Evolutionary conservation across 225 moss, liverwort and hornwort genomes (phyloP).

Genomic region (Physcomitrium patens): DNA sequence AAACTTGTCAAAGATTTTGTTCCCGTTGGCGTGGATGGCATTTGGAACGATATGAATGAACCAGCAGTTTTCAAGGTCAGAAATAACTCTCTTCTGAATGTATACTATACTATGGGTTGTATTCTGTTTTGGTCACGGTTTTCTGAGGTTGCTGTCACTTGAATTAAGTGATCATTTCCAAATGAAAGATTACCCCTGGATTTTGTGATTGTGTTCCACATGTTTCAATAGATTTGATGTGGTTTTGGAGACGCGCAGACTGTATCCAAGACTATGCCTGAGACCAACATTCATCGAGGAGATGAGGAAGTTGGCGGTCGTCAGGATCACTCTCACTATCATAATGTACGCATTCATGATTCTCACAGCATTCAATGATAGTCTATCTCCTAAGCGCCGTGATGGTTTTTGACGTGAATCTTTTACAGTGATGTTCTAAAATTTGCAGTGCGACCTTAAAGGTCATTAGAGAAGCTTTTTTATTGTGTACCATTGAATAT

Average conservation of each 20-base stretch:
- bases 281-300: conserved; percentile 77
- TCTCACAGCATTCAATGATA: neutral
- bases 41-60: conserved; percentile 99
- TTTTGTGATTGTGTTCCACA: neutral
- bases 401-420: no score
- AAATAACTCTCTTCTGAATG: neutral
- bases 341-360: conserved; percentile 61
- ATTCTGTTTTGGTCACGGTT: neutral
- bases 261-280: conserved; percentile 94
- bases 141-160: neutral
- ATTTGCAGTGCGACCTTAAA: no score
- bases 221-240: conserved; percentile 11
- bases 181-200: no score
- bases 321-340: conserved; percentile 77
- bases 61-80: conserved; percentile 89
- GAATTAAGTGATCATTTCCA: neutral
- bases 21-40: conserved; percentile 81
- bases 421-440: no score
- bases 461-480: neutral
- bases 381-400: neutral
- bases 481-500: neutral
- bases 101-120: neutral
- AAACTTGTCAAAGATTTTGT: conserved; percentile 74
- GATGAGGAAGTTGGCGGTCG: conserved; percentile 84
- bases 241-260: conserved; percentile 44